A percentile compares a stretch with the other conserved stretches of the same genome.
Conservation (phyloP, 495 filamentous ascomycete genomes). For the Xylaria bambusicola region DNA sequence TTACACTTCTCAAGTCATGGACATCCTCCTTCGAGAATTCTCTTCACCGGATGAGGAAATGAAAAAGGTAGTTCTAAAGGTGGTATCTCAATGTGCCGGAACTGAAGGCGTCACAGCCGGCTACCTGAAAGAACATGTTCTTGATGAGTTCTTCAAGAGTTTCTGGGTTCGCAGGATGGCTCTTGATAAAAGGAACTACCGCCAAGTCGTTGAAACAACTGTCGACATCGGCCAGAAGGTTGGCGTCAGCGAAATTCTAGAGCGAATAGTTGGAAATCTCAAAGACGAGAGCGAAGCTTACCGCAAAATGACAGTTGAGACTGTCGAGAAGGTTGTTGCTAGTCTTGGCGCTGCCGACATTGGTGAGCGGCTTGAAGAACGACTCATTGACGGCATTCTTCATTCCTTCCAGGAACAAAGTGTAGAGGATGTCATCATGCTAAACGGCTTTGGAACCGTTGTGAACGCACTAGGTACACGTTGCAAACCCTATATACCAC, state of each 20-base stretch:
- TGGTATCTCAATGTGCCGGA: slow-evolving; percentile 93
- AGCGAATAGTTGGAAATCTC: slow-evolving; percentile 88
- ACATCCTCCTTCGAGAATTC: slow-evolving; percentile 94
- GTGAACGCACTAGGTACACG: slow-evolving; percentile 93
- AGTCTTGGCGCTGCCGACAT: slow-evolving; percentile 92
- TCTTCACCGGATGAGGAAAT: slow-evolving; percentile 98
- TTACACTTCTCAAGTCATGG: slow-evolving; percentile 98
- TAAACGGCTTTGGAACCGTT: slow-evolving; percentile 98
- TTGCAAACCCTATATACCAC: slow-evolving; percentile 94
- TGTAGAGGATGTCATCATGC: slow-evolving; percentile 91
- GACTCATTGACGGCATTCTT: slow-evolving; percentile 93
- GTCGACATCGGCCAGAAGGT: slow-evolving; percentile 98
- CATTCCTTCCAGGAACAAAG: slow-evolving; percentile 98
- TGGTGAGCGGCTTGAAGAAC: slow-evolving; percentile 86
- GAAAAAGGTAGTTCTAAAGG: slow-evolving; percentile 99
- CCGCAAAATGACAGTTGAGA: slow-evolving; percentile 98
- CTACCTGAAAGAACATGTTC: slow-evolving; percentile 92
- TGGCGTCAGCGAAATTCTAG: slow-evolving; percentile 90
- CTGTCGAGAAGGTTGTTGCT: slow-evolving; percentile 91
- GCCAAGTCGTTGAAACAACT: slow-evolving; percentile 96
- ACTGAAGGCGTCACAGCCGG: slow-evolving; percentile 92
- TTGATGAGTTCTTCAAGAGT: slow-evolving; percentile 96
- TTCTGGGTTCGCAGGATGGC: slow-evolving; percentile 99
- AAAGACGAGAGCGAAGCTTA: slow-evolving; percentile 99
- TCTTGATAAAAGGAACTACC: slow-evolving; percentile 92